Conservation (phyloP, 176 grass and related monocot genomes). For the Guadua angustifolia region DNA sequence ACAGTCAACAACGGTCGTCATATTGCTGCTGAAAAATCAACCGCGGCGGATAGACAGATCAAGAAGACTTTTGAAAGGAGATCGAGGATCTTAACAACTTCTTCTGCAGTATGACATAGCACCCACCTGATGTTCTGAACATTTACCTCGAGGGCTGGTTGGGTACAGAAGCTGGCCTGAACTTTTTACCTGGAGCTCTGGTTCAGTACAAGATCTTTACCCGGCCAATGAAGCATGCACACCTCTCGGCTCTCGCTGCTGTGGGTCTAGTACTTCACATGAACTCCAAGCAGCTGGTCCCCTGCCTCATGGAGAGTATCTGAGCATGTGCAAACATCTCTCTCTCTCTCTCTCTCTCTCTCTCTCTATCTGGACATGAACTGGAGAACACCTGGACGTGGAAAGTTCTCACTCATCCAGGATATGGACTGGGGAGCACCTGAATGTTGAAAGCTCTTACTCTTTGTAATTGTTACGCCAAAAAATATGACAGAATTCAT, state of each 20-base stretch:
- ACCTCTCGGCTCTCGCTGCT: slow-evolving; percentile 6
- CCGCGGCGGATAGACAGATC: neutral
- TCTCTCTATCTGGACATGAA: neutral
- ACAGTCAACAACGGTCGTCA: neutral
- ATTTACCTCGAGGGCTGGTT: neutral
- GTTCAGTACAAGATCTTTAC: slow-evolving; percentile 31
- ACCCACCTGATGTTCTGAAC: neutral
- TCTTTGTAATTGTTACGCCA: neutral
- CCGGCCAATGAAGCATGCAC: slow-evolving; percentile 10
- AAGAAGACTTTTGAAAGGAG: slow-evolving; percentile 34
- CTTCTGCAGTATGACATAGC: neutral
- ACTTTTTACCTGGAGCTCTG: neutral
- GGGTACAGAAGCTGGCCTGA: slow-evolving; percentile 12
- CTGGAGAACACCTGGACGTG: slow-evolving; percentile 21
- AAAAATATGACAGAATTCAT: too few relatives aligned
- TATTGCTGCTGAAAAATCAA: neutral
- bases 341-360: neutral
- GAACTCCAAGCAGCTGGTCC: slow-evolving; percentile 33
- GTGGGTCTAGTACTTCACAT: slow-evolving; percentile 36
- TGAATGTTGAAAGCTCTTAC: slow-evolving; percentile 38
- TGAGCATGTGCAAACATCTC: slow-evolving; percentile 13
- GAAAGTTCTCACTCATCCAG: neutral
- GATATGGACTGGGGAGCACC: slow-evolving; percentile 32
- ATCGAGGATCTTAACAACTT: slow-evolving; percentile 18
- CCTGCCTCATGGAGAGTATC: slow-evolving; percentile 12